Base-by-base conservation (phyloP, 495 filamentous ascomycete species). In the Aspergillus bridgeri region DNA sequence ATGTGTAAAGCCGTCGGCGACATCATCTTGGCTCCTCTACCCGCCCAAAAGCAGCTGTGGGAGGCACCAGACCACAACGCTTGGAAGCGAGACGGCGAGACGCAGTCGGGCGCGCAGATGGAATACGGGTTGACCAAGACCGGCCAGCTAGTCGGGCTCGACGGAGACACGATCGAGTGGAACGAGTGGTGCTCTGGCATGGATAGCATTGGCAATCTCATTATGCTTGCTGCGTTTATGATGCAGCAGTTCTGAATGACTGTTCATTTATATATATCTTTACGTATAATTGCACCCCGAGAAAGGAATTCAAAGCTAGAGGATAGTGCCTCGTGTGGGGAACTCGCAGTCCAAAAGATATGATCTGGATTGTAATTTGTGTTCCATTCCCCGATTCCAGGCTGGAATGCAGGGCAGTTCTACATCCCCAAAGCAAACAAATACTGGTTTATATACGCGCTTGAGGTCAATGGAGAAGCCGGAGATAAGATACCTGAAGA, bases 121-220 rank as follows among this genome's bases (percentile, higher is more conserved):
- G 54, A 56, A 8, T 78, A 72, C 67, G 75, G 64, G 20, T 56
- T 80, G 59, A 65, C 71, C 22, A 53, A 60, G 3, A 70, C 63
- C 38, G 75, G 75, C 29, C 66, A 72, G 21, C 59, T 79, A 20
- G 69, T 76, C 18, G 59, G 61, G 56, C 18, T 69, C n/a, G 61
- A 63, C 21, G 57, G 58, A 38, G 53, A 52, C 11, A n/a, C n/a
- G n/a, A n/a, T n/a, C n/a, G 63, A 58, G 51, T 80, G 75, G 74
- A 76, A 74, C 58, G 65, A 77, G 53, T 80, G 75, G 77, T 78
- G 71, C 50, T 62, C 71, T 1, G 76, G 75, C 9, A 78, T 77
- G 74, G 77, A 75, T 69, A 66, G 61, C 29, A 51, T 78, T 56
- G 75, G 73, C 18, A 66, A 68, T 3, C 63, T 78, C 56, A 61